These are phyloP conservation scores for Naganishia friedmannii DNA, from an alignment of 768 basidiomycete species.

Conservation along the genomic window DNA sequence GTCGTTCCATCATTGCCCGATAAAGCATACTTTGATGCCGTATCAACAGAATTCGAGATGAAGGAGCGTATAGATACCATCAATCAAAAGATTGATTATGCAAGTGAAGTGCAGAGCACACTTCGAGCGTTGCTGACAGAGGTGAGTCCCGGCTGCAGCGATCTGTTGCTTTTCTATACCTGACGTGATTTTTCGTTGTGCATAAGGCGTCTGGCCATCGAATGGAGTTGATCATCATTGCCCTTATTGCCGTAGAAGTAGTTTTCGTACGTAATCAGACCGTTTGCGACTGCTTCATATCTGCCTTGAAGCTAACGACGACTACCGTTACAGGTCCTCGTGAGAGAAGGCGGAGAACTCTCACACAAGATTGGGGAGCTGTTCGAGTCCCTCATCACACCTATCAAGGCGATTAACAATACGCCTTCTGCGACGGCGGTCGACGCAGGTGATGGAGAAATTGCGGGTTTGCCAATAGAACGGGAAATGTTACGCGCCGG, in stretches of 20 bases:
- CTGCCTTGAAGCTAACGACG: neutral
- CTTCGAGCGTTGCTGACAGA: conserved; percentile 84
- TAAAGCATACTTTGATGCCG: conserved; percentile 74
- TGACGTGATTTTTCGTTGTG: neutral
- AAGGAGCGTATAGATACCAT: conserved; percentile 73
- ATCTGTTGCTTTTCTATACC: too few relatives aligned
- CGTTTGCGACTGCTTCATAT: neutral
- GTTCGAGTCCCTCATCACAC: conserved; percentile 8
- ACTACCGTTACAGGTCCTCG: neutral
- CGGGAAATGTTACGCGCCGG: neutral
- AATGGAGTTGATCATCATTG: conserved; percentile 94
- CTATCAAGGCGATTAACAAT: neutral
- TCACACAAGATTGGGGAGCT: conserved; percentile 21
- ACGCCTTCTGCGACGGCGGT: neutral
- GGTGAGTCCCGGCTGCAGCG: too few relatives aligned
- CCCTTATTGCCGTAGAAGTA: conserved; percentile 91
- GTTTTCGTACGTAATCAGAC: conserved; percentile 63
- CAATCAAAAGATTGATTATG: conserved; percentile 73
- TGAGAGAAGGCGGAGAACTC: conserved; percentile 8
- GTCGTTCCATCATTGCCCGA: neutral
- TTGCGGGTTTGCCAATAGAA: neutral
- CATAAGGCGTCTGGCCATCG: conserved; percentile 86
- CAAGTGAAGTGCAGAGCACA: conserved; percentile 74
- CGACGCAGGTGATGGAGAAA: neutral
- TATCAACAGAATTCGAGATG: conserved; percentile 83